Conservation (phyloP, 1,284 basidiomycete genomes). For the Athelia sp. region DNA sequence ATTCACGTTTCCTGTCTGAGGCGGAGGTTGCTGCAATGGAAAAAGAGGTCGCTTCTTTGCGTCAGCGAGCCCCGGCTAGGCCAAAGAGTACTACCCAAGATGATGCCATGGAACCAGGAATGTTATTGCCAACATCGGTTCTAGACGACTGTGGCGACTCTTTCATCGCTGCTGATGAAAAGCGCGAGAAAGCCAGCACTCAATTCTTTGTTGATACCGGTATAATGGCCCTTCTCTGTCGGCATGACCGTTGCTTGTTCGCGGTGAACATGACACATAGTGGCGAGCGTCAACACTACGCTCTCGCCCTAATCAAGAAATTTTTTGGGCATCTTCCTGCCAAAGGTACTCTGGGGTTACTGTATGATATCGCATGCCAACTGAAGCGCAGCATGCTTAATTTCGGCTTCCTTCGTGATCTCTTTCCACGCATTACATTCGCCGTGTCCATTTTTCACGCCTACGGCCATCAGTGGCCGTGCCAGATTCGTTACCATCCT, state of each 20-base stretch:
- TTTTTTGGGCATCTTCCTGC: conserved; percentile 21
- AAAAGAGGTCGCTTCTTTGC: background rate
- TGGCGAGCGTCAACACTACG: conserved; percentile 26
- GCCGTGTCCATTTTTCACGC: conserved; percentile 27
- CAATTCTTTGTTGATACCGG: conserved; percentile 25
- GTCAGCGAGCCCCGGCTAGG: background rate
- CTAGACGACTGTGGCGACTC: conserved; percentile 26
- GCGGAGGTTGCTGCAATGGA: conserved; percentile 5
- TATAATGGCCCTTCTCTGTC: conserved; percentile 25
- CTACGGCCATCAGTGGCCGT: conserved; percentile 28
- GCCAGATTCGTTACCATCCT: conserved; percentile 26
- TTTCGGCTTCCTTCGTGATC: conserved; percentile 17
- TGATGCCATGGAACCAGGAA: conserved; percentile 4
- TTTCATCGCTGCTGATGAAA: conserved; percentile 29
- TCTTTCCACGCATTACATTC: conserved; percentile 16
- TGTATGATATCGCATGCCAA: conserved; percentile 26
- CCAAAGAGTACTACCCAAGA: background rate
- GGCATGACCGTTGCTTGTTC: conserved; percentile 25
- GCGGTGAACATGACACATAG: conserved; percentile 24
- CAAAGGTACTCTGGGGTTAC: conserved; percentile 14
- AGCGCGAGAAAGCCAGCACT: conserved; percentile 23
- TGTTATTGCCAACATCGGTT: conserved; percentile 20
- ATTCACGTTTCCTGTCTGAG: conserved; percentile 7
- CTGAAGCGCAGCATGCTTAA: conserved; percentile 20
- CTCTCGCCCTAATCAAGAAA: conserved; percentile 17